Evolutionary conservation across 2,329 filamentous ascomycete genomes (phyloP), one percentile per base, ranked within the genome.

Genomic region (Nigrospora sphaerica): DNA sequence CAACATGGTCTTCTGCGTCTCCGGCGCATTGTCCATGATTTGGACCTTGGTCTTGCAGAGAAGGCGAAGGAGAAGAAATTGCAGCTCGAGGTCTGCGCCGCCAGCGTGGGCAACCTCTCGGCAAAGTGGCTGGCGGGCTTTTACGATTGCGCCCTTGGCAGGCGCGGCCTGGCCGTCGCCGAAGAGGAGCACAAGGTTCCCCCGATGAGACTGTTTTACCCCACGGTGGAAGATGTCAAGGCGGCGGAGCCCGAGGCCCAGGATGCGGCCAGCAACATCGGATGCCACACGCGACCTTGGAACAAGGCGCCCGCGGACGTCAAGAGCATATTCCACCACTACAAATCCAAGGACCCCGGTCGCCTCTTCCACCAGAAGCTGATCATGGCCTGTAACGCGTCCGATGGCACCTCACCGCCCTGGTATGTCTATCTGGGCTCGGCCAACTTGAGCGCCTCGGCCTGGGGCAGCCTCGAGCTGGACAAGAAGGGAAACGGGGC

Each of bases 381-480:
- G 9, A 54, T 58, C 4, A 37, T 58, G 13, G 52, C 54, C 2
- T 55, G 54, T 38, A 48, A 57, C 34, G 48, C 48, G 11, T 13
- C 14, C 12, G 38, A 48, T 12, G 13, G 35, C 12, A 17, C 23
- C 16, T 39, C 42, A 3, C 12, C 38, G 14, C 57, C 55, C 11
- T 50, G 54, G 42, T 59, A 53, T 32, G n/a, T 54, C 28, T 59
- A 59, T 18, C 33, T 59, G n/a, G 57, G 57, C 32, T 59, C 57
- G 7, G 56, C 57, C 2, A 58, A 56, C 32, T 40, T 59, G 12
- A 54, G 54, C 1, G 50, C 53, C 13, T 52, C 56, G 3, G 55
- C 57, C 6, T 58, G 56, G 57, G 57, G 57, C 2, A 34, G 47
- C 10, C 42, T 58, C 2, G 52, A 53, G 32, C 39, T 46, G n/a